Evolutionary conservation across 345 rosid species (phyloP), one percentile per base, ranked within the genome.

Genomic region (Syzygium aqueum): DNA sequence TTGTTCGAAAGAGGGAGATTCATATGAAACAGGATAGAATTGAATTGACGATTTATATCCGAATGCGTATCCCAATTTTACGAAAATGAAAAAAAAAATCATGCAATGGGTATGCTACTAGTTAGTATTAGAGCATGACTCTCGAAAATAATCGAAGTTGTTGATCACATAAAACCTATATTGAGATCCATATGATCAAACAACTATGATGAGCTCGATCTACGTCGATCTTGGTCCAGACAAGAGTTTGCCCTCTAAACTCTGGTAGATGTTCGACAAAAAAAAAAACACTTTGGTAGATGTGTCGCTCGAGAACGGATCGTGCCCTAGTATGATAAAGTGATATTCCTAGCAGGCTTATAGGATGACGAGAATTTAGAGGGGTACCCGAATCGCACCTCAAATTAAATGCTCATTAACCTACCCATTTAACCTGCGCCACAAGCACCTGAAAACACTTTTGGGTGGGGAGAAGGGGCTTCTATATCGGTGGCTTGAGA

Each of bases 181-280:
- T 11, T 25, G 28, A 56, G 61, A 56, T 0, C 25, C 13, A 9
- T 27, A 9, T 11, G 28, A 25, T 57, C 0, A 57, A 11, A 57
- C 0, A 1, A 23, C 2, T 25, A 57, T 1, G 28, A 28, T 0
- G 3, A 57, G 25, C 65, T 57, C 27, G 30, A 59, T 59, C 28
- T 14, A 59, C 1, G 28, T 59, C 14, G 28, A 59, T 3, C 65
- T 0, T 0, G 3, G 3, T 57, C 28, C 63, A 11, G 25, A 57
- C 15, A 57, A 57, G 15, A 57, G 25, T 25, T 6, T 23, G 14
- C 63, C 28, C 0, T 57, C 5, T 56, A 56, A 56, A 56, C 23
- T 9, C 28, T 25, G 11, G 63, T 57, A 57, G 11, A 25, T 56
- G 13, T 11, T n/a, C 8, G 63, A 57, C 28, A 43, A 43, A 33